These are phyloP conservation scores for Zopfochytrium polystomum DNA, from an alignment of 371 early-diverging fungal genomes.

Conservation along the genomic window DNA sequence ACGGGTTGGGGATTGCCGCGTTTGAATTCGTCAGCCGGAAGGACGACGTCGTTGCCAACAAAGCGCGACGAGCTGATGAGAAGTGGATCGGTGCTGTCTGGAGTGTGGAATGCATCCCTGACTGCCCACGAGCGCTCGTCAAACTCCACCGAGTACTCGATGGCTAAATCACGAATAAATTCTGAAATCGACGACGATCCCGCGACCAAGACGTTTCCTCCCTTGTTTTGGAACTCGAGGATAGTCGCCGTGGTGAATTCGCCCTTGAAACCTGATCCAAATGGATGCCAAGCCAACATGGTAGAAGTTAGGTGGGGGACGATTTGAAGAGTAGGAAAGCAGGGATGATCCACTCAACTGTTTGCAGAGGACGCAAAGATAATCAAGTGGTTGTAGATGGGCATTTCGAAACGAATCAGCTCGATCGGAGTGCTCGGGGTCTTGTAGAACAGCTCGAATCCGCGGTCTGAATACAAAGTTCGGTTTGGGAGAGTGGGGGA, in stretches of 20 bases:
- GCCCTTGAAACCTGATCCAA: constrained; percentile 30
- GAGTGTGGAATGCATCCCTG: constrained; percentile 64
- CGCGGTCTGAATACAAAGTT: constrained; percentile 57
- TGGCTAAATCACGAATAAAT: constrained; percentile 70
- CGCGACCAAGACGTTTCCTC: constrained; percentile 87
- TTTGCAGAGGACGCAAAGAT: constrained; percentile 58
- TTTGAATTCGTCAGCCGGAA: constrained; percentile 4
- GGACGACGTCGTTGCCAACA: constrained; percentile 1
- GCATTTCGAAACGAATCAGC: constrained; percentile 54
- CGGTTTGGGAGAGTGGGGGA: constrained; percentile 3
- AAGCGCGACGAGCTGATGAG: constrained; percentile 38
- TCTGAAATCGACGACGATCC: constrained; percentile 62
- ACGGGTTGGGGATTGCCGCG: constrained; percentile 49
- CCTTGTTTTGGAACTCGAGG: constrained; percentile 80
- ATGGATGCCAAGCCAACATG: neutral
- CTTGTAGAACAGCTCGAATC: constrained; percentile 57
- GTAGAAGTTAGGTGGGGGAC: too few relatives aligned
- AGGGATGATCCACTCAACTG: constrained; percentile 44
- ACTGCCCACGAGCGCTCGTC: constrained; percentile 67
- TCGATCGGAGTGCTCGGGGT: constrained; percentile 39
- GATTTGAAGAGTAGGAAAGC: neutral
- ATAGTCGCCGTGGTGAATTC: constrained; percentile 44
- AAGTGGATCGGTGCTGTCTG: constrained; percentile 45
- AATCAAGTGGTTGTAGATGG: constrained; percentile 66
- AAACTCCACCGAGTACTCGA: constrained; percentile 83